A percentile compares a stretch with the other conserved stretches of the same genome.
Conservation (phyloP, 805 yeast species). For the Cyberlindnera maritima region DNA sequence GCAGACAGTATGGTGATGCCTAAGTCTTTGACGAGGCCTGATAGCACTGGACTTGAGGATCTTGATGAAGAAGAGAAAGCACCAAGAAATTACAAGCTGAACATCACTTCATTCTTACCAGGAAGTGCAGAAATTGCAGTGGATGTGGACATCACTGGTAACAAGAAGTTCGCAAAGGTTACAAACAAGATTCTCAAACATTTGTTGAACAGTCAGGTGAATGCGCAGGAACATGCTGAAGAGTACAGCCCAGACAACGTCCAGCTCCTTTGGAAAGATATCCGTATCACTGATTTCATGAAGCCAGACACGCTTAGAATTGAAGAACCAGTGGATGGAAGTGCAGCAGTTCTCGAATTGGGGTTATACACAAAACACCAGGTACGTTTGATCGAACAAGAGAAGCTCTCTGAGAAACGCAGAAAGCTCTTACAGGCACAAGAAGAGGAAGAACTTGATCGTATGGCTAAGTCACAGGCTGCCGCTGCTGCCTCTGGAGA, state of each 20-base stretch:
- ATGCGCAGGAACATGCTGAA: neutral
- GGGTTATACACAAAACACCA: conserved; percentile 22
- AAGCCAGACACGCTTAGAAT: conserved; percentile 23
- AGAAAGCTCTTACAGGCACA: conserved; percentile 24
- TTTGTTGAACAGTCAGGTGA: conserved; percentile 2
- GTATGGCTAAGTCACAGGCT: neutral
- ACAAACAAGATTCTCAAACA: conserved; percentile 14
- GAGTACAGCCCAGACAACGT: conserved; percentile 17
- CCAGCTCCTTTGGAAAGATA: conserved; percentile 22
- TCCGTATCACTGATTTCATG: conserved; percentile 24
- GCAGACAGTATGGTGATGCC: conserved; percentile 1
- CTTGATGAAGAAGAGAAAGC: neutral
- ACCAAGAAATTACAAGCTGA: conserved; percentile 12
- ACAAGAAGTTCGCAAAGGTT: conserved; percentile 17
- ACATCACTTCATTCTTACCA: conserved; percentile 21
- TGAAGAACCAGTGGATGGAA: conserved; percentile 10
- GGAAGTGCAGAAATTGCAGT: conserved; percentile 15
- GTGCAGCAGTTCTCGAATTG: conserved; percentile 14
- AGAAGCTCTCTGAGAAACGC: conserved; percentile 17
- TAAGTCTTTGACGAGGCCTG: neutral
- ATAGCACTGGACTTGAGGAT: neutral
- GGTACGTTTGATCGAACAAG: conserved; percentile 11
- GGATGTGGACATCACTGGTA: conserved; percentile 19
- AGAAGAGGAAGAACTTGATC: conserved; percentile 28
- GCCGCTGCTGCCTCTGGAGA: conserved; percentile 13